These are phyloP conservation scores for Chlamydomonas schloesseri DNA, from an alignment of 139 green algal genomes.

Conservation along the genomic window DNA sequence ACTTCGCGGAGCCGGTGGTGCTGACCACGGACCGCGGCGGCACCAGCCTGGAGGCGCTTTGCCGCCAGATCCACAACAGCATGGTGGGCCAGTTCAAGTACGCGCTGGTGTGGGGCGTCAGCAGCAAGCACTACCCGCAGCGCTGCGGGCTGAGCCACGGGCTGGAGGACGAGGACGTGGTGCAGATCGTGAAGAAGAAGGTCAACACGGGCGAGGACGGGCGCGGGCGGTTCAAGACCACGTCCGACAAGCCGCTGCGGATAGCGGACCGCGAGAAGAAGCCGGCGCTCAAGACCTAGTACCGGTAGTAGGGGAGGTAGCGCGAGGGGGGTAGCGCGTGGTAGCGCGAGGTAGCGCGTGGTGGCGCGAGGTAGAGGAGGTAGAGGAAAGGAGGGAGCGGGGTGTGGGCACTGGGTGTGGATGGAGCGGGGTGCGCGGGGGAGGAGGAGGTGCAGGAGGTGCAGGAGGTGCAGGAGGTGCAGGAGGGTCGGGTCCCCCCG, in stretches of 20 bases:
- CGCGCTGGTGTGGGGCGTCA: constrained; percentile 94
- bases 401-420: no score
- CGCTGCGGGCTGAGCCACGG: constrained; percentile 65
- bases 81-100: constrained; percentile 94
- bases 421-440: neutral
- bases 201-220: constrained; percentile 77
- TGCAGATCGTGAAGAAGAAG: constrained; percentile 98
- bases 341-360: no score
- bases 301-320: neutral
- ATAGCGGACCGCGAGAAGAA: constrained; percentile 98
- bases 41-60: constrained; percentile 88
- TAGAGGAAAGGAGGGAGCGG: neutral
- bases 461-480: neutral
- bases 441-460: neutral
- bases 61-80: constrained; percentile 86
- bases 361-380: neutral
- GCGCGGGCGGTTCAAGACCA: constrained; percentile 84
- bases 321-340: neutral
- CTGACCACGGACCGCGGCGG: constrained; percentile 91
- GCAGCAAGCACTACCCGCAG: constrained; percentile 96
- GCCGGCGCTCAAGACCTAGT: constrained; percentile 92
- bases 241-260: constrained; percentile 71
- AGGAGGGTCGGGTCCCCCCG: no score
- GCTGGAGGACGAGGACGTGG: constrained; percentile 90
- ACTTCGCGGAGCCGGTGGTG: constrained; percentile 96